phyloP scores from a whole-genome alignment of 2,329 filamentous ascomycete genomes.

The Trichoderma sp. region DNA sequence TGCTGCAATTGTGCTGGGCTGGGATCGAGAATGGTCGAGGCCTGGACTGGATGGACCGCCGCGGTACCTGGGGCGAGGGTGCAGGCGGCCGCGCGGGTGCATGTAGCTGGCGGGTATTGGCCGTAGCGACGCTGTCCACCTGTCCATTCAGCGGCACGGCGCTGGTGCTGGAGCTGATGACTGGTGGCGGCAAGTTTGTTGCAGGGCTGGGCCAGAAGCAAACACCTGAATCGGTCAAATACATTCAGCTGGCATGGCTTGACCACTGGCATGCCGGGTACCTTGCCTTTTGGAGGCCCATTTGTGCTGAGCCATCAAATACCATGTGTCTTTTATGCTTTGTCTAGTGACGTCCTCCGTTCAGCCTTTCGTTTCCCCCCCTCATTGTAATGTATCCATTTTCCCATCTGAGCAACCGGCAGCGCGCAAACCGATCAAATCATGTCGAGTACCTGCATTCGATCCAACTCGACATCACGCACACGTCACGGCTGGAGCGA shows the following conservation, averaged over 20 bases:
- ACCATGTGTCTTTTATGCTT: not conserved
- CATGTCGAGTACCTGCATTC: not conserved
- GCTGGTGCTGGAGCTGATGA: not conserved
- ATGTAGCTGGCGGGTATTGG: not conserved
- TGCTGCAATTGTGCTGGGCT: not conserved
- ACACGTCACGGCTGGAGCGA: constrained; percentile 2
- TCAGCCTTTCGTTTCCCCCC: not conserved
- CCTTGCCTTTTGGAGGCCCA: not conserved
- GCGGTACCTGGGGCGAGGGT: not conserved
- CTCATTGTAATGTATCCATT: not conserved
- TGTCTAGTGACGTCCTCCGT: not conserved
- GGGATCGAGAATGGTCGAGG: constrained; percentile 3
- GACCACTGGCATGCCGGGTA: not conserved
- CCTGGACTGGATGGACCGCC: not conserved
- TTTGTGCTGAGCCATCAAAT: not conserved
- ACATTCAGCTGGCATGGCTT: not conserved
- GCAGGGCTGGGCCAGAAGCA: not conserved
- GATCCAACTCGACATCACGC: constrained; percentile 1
- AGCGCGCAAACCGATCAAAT: not conserved
- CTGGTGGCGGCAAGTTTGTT: not conserved
- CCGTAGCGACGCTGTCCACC: not conserved
- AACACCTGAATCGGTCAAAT: not conserved
- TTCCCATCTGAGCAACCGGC: not conserved
- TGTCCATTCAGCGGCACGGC: not conserved
- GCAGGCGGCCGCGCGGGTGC: not conserved